Conservation (phyloP, 768 basidiomycete species). For the Pleurotus sapidus region DNA sequence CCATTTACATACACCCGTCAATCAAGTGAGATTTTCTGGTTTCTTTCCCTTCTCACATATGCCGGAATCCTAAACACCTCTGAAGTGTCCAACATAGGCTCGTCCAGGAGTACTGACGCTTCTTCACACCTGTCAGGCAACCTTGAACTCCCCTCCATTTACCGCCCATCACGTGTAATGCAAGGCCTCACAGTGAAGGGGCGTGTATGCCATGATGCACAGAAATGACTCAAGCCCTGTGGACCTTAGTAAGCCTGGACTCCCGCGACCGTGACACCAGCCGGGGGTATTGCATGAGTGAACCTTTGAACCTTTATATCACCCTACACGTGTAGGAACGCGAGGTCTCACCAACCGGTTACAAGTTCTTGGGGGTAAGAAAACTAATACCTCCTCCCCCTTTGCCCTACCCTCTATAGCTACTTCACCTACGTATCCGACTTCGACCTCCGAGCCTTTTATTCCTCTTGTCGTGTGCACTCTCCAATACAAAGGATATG, state of each 20-base stretch:
- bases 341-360: constrained; percentile 5
- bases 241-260: neutral
- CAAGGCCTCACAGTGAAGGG: too few species aligned
- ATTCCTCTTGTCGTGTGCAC: neutral
- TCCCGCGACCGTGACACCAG: constrained; percentile 6
- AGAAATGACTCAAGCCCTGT: neutral
- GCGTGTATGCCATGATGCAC: too few species aligned
- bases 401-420: neutral
- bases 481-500: constrained; percentile 1
- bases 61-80: too few species aligned
- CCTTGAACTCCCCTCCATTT: too few species aligned
- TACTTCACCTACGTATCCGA: neutral
- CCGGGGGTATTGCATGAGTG: constrained; percentile 5
- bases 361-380: constrained; percentile 1
- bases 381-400: neutral
- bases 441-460: neutral
- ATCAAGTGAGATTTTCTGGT: too few species aligned
- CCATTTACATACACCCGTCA: too few species aligned
- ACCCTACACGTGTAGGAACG: constrained; percentile 5
- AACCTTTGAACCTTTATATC: constrained; percentile 6
- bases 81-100: too few species aligned
- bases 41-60: too few species aligned
- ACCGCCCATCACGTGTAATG: neutral
- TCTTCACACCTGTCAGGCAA: too few species aligned
- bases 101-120: too few species aligned